Percentiles rank a stretch among this genome's conserved stretches.
phyloP scores from a whole-genome alignment of 2,329 filamentous ascomycete genomes.

The Fusarium sp. region DNA sequence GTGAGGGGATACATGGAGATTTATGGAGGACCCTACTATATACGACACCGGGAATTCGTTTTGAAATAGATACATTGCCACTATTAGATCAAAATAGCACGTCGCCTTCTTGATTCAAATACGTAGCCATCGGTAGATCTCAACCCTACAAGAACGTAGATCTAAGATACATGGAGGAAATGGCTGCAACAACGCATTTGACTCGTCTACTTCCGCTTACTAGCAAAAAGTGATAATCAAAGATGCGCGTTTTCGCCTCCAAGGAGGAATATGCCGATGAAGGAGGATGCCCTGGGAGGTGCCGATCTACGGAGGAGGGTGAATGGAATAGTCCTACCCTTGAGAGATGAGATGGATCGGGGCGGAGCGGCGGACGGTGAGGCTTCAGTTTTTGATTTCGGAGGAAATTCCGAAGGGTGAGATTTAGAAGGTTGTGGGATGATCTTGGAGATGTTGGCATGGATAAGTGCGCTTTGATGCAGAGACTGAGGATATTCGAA shows the following conservation, averaged over 20 bases:
- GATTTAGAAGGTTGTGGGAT: constrained; percentile 12
- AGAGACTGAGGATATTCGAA: not conserved
- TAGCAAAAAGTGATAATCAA: constrained; percentile 7
- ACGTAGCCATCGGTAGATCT: constrained; percentile 35
- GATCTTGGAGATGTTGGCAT: constrained; percentile 15
- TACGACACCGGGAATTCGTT: constrained; percentile 4
- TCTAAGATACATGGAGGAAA: constrained; percentile 22
- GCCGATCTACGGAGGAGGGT: constrained; percentile 39
- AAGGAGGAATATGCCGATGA: constrained; percentile 36
- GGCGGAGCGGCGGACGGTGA: constrained; percentile 15
- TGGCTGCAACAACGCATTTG: constrained; percentile 22
- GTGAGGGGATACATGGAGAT: constrained; percentile 23
- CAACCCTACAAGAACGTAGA: constrained; percentile 34
- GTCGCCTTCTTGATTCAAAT: not conserved
- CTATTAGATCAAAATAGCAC: constrained; percentile 2
- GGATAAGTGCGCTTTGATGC: not conserved
- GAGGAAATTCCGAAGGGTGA: constrained; percentile 30
- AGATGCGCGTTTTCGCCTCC: constrained; percentile 34
- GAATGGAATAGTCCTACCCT: constrained; percentile 13
- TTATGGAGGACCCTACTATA: constrained; percentile 14
- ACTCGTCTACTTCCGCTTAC: constrained; percentile 7
- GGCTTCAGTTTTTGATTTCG: constrained; percentile 22
- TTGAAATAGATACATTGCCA: constrained; percentile 15
- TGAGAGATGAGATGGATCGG: constrained; percentile 14
- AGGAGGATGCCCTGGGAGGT: constrained; percentile 27